Percentiles rank a stretch among this genome's conserved stretches.
Conservation (phyloP, 2,329 filamentous ascomycete species). For the Hymenotorrendiella dingleyae region DNA sequence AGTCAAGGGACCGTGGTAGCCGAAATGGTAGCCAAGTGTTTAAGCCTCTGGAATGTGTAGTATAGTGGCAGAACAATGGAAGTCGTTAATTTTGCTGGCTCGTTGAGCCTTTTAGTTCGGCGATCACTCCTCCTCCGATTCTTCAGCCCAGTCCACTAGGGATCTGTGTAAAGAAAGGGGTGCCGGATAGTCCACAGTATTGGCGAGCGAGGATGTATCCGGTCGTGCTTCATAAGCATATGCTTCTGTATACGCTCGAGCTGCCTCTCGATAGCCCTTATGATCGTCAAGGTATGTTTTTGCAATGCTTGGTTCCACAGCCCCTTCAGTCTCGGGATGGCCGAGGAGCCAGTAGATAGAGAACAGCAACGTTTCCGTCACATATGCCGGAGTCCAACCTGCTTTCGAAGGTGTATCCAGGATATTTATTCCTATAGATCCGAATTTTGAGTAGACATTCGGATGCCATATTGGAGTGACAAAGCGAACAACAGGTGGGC, state of each 20-base stretch:
- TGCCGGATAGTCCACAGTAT: neutral
- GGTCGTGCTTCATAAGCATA: neutral
- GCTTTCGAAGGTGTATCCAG: no score
- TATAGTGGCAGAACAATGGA: no score
- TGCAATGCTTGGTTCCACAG: neutral
- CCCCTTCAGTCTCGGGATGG: neutral
- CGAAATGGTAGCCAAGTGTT: no score
- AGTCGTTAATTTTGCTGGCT: no score
- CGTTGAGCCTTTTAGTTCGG: no score
- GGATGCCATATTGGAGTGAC: constrained; percentile 5
- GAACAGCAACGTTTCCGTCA: neutral
- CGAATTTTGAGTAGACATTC: neutral
- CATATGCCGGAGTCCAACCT: neutral
- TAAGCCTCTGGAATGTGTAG: no score
- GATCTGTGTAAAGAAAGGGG: no score
- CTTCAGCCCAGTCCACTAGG: no score
- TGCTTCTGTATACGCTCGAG: constrained; percentile 1
- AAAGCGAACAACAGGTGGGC: neutral
- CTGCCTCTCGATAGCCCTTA: neutral
- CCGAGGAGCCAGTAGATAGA: neutral
- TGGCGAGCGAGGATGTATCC: neutral
- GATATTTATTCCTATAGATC: neutral
- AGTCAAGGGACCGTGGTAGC: no score
- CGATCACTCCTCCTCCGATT: no score
- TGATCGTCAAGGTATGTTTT: neutral